phyloP scores from a whole-genome alignment of 1,284 basidiomycete genomes.

The Takashimella koratensis region DNA sequence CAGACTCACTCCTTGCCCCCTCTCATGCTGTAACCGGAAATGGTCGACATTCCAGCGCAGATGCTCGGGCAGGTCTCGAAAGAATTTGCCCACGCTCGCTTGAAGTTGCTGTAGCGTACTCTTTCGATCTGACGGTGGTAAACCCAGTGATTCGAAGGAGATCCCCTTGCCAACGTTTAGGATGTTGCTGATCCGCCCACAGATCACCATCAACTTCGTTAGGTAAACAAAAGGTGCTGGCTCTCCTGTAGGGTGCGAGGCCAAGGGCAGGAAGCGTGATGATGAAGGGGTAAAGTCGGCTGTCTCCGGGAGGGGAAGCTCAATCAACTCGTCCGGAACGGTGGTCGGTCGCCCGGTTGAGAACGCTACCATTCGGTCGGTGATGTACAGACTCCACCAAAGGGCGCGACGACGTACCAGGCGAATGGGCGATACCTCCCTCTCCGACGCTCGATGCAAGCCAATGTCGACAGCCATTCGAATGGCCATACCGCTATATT shows the following conservation, averaged over 20 bases:
- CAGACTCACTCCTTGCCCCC: constrained; percentile 49
- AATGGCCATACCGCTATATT: constrained; percentile 47
- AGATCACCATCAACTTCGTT: constrained; percentile 50
- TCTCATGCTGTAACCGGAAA: constrained; percentile 47
- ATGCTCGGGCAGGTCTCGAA: constrained; percentile 41
- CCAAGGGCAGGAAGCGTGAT: no score
- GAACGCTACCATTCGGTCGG: constrained; percentile 50
- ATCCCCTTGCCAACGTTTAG: constrained; percentile 49
- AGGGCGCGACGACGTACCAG: constrained; percentile 44
- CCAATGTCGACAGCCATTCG: constrained; percentile 52
- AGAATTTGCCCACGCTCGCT: constrained; percentile 47
- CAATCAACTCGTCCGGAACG: constrained; percentile 51
- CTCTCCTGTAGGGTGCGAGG: no score
- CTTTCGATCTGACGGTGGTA: constrained; percentile 34
- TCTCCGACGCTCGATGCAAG: constrained; percentile 48
- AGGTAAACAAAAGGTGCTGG: constrained; percentile 49
- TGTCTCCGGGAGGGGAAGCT: constrained; percentile 49
- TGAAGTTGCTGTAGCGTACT: constrained; percentile 47
- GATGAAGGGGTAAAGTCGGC: constrained; percentile 49
- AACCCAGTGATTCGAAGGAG: constrained; percentile 41
- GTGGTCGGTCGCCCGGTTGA: constrained; percentile 35
- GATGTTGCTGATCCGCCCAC: constrained; percentile 48
- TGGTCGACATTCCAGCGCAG: constrained; percentile 49
- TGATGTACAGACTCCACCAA: constrained; percentile 50
- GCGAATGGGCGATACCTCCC: constrained; percentile 49